Evolutionary conservation across 257 asterid genomes (phyloP), one percentile per base, ranked within the genome.

Genomic region (Knoxia roxburghii): DNA sequence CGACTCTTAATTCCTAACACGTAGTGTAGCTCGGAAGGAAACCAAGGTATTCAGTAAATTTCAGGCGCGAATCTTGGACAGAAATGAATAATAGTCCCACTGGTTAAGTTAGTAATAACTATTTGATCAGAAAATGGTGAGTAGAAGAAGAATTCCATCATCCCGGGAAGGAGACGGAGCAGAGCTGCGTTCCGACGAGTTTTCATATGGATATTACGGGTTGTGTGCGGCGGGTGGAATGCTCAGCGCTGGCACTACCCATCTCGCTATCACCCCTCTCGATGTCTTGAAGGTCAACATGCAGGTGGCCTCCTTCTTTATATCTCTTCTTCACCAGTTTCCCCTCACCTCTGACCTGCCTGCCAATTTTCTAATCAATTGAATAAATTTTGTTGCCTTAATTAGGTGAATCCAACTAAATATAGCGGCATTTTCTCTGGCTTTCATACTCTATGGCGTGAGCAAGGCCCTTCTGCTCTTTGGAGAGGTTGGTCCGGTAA

Each of bases 401-500:
- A n/a, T n/a, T n/a, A 88, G 95, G 90, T 86, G 69, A 74, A 84
- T 39, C 96, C 94, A 23, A 70, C 72, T 4, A 88, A 88, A 76
- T 88, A 88, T 75, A 76, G 73, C 18, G 83, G 89, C 62, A 82
- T 86, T 66, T 56, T 79, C 18, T 79, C 94, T 43, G 91, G 94
- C 56, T 80, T 84, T 51, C 71, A 84, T 54, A 83, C 84, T 50
- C 84, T 88, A 35, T 84, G 81, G 81, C 77, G 78, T 74, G 91
- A 88, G 72, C 86, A 72, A 74, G 96, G 96, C 37, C 79, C 78
- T 46, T 77, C 83, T 61, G 84, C 86, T 65, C 85, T 88, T 51
- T 81, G 93, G 91, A 84, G 87, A 80, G 96, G 94, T 56, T 88
- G 96, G 94, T 84, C 96, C n/a, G 82, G 91, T 5, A 88, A 86